Base-by-base conservation (phyloP, 148 eudicot species). In the Pharnaceum exiguum region DNA sequence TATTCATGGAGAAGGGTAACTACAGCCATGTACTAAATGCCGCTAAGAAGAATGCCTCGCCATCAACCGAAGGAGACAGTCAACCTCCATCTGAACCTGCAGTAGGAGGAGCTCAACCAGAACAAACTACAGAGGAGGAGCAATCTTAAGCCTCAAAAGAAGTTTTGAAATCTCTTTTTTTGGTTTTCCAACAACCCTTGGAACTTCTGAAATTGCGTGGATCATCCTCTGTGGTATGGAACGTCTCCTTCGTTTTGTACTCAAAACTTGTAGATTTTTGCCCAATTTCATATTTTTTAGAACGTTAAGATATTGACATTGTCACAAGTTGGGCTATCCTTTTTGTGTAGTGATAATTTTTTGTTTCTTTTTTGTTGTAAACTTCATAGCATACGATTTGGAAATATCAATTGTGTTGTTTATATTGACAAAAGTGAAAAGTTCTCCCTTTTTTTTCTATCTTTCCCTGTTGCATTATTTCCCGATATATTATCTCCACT, bases 1-100 rank as follows among this genome's bases (percentile, higher is more conserved):
- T 89, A 16, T 94, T 94, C 69, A 80, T 81, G 96, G 99, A 89
- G 76, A 94, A 94, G 17, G 99, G 99, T 16, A 80, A 50, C 33
- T 94, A 76, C 57, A 70, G 35, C 22, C 99, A 94, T 51, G 87
- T 94, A 40, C 78, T 84, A 32, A 61, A 80, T 61, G 82, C 95
- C 10, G 96, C 96, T 12, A 78, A 57, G 51, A 93, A 73, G 65
- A 78, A 70, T 5, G 62, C 59, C 16, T 47, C 59, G 2, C 54
- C 51, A 29, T 11, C 54, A 30, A 30, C 47, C 1, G 77, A 70
- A n/a, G 57, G 53, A 5, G 75, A 43, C 10, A 68, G 9, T 2
- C 44, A 62, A 33, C 6, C 33, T 1, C 61, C 36, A 25, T 30
- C 68, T 0, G 73, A 61, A n/a, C 45, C 60, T 36, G 24, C 49